A percentile compares a stretch with the other conserved stretches of the same genome.
Conservation (phyloP, 176 grass and related monocot species). For the Avena sativa region DNA sequence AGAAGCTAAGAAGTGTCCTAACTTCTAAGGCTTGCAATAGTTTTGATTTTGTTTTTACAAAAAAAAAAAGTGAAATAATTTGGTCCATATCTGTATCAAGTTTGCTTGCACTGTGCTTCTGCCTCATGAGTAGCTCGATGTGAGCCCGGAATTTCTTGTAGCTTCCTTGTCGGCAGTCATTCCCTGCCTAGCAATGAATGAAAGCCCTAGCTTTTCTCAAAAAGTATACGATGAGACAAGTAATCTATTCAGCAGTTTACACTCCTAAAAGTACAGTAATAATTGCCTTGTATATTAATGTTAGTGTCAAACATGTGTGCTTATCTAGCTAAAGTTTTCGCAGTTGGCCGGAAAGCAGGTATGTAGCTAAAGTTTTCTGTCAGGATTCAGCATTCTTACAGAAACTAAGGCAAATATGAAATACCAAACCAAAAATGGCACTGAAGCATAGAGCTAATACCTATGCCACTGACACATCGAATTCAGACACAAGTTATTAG, state of each 20-base stretch:
- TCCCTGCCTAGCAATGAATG: neutral
- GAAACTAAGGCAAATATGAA: conserved; percentile 5
- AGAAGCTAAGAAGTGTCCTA: neutral
- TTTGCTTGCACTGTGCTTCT: neutral
- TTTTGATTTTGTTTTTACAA: neutral
- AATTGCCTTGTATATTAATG: neutral
- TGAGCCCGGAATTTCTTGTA: neutral
- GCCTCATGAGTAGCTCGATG: neutral
- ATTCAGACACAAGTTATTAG: conserved; percentile 46
- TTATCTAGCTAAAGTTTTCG: conserved; percentile 10
- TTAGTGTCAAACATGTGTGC: neutral
- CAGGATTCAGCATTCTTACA: neutral
- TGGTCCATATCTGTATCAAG: neutral
- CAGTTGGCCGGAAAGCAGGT: neutral
- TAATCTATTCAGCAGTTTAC: neutral
- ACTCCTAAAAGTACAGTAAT: neutral
- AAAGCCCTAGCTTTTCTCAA: neutral
- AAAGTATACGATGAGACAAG: neutral
- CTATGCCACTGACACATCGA: conserved; percentile 60
- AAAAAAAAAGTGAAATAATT: neutral
- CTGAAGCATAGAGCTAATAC: conserved; percentile 46
- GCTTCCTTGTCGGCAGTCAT: neutral
- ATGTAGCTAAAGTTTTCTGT: conserved; percentile 33
- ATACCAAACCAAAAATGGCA: conserved; percentile 7
- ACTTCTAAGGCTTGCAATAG: neutral